These are phyloP conservation scores for Diphasiastrum complanatum DNA, from an alignment of 83 land plant species.

Conservation along the genomic window DNA sequence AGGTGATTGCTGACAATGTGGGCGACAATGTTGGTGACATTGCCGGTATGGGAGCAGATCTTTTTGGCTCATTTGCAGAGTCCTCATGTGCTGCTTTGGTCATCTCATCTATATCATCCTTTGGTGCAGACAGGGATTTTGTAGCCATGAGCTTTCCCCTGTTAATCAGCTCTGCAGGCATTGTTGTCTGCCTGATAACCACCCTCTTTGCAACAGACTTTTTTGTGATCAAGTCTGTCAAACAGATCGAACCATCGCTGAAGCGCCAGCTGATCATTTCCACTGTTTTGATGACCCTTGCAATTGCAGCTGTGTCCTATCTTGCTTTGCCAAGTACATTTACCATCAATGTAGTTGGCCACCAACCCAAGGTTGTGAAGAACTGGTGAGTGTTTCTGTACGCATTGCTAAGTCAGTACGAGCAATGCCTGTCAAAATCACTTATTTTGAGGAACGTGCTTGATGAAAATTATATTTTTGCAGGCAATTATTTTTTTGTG, in stretches of 20 bases:
- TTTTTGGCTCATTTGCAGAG: constrained; percentile 84
- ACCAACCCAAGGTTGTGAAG: constrained; percentile 46
- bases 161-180: constrained; percentile 61
- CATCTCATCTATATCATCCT: constrained; percentile 76
- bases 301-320: constrained; percentile 48
- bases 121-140: constrained; percentile 57
- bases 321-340: constrained; percentile 52
- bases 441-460: not conserved
- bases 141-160: constrained; percentile 73
- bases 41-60: constrained; percentile 89
- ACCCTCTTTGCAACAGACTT: constrained; percentile 75
- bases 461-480: not conserved
- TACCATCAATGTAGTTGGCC: constrained; percentile 69
- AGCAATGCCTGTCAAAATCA: not conserved
- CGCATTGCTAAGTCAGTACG: not conserved
- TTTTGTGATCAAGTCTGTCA: constrained; percentile 60
- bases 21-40: constrained; percentile 87
- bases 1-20: constrained; percentile 87
- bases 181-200: constrained; percentile 64
- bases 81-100: constrained; percentile 74
- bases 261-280: constrained; percentile 73
- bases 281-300: constrained; percentile 66
- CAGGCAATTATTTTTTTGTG: constrained; percentile 76
- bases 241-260: constrained; percentile 71
- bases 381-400: constrained; percentile 42